phyloP scores from a whole-genome alignment of 257 asterid genomes.

The Cynanchum wilfordii region DNA sequence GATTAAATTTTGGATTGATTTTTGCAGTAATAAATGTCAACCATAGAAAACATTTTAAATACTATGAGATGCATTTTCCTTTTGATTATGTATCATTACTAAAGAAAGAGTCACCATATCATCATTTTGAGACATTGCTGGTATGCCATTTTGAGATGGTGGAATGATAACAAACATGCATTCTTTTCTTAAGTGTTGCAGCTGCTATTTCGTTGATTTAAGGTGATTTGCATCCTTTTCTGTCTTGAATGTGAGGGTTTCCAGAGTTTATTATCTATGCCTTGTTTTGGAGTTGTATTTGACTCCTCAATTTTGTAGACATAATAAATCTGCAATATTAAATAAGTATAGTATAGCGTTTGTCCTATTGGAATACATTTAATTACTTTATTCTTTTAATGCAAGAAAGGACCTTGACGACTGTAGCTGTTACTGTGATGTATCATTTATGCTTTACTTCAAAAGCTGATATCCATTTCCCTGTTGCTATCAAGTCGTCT shows the following conservation, averaged over 20 bases:
- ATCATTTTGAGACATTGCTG: background rate
- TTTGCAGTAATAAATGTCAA: background rate
- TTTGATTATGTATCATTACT: background rate
- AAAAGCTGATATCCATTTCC: background rate
- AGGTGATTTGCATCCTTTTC: constrained; percentile 3
- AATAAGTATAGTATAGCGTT: background rate
- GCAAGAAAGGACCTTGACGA: background rate
- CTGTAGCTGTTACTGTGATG: background rate
- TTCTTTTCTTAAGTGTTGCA: background rate
- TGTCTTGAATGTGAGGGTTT: background rate
- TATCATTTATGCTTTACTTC: background rate
- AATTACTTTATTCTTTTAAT: background rate
- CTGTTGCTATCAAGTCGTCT: background rate
- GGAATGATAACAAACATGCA: background rate
- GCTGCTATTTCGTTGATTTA: background rate
- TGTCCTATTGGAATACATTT: background rate
- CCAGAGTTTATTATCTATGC: background rate
- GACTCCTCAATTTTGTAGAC: background rate
- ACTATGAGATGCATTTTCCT: background rate
- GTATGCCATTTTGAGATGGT: background rate
- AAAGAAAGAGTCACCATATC: background rate
- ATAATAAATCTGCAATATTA: background rate
- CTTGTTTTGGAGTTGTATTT: background rate
- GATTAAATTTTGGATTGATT: background rate
- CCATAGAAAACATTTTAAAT: background rate